Evolutionary conservation across 208 protist genomes (phyloP).

Genomic region (Phytomonas francai): DNA sequence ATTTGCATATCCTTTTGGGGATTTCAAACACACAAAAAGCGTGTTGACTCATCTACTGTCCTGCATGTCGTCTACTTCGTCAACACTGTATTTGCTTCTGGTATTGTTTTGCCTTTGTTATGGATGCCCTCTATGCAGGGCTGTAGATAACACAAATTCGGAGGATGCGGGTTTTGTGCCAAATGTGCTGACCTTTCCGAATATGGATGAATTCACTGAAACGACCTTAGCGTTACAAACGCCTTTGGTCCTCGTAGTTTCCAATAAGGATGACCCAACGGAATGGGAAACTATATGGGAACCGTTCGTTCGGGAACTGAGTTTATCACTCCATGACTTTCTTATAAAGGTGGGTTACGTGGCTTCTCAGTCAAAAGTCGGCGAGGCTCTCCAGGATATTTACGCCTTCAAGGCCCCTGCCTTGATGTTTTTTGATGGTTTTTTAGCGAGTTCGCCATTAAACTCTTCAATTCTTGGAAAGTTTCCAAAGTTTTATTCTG

Average conservation of each 20-base stretch:
- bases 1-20: neutral
- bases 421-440: constrained; percentile 29
- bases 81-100: neutral
- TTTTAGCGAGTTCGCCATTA: constrained; percentile 11
- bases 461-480: neutral
- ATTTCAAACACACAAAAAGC: neutral
- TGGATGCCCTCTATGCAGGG: neutral
- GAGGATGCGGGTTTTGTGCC: neutral
- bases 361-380: constrained; percentile 10
- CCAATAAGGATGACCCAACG: neutral
- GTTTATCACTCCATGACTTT: constrained; percentile 13
- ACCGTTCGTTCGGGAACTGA: constrained; percentile 16
- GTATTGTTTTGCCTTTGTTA: neutral
- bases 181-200: neutral
- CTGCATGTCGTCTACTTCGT: neutral
- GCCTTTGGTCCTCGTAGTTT: neutral
- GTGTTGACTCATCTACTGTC: neutral
- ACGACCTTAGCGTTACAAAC: neutral
- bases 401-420: neutral
- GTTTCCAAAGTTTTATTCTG: constrained; percentile 11
- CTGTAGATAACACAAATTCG: neutral
- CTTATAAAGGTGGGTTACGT: constrained; percentile 19
- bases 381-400: constrained; percentile 10
- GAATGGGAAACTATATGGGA: constrained; percentile 13
- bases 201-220: neutral